Percentiles rank a stretch among this genome's conserved stretches.
These are phyloP conservation scores for Spatholobus suberectus DNA, from an alignment of 306 rosid species.

Conservation along the genomic window DNA sequence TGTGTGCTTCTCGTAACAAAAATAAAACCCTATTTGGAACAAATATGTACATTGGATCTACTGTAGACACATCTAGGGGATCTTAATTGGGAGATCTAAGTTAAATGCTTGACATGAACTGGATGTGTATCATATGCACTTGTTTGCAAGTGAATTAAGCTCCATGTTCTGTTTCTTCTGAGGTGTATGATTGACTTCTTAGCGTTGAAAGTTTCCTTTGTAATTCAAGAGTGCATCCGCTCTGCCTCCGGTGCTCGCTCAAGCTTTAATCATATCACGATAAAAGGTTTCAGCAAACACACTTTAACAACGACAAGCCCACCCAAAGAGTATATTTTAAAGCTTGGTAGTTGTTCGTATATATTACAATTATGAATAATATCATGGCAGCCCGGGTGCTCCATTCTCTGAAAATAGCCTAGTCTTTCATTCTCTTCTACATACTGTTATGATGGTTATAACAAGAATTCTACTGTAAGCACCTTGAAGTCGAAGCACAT, in stretches of 20 bases:
- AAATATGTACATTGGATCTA: background rate
- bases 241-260: constrained; percentile 60
- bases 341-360: background rate
- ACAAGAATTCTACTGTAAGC: constrained; percentile 29
- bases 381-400: constrained; percentile 98
- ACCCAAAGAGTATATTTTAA: too few relatives aligned
- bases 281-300: constrained; percentile 12
- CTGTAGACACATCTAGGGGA: background rate
- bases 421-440: constrained; percentile 98
- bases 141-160: constrained; percentile 28
- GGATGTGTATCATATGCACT: constrained; percentile 13
- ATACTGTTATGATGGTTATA: constrained; percentile 57
- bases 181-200: constrained; percentile 36
- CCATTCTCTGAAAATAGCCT: constrained; percentile 98
- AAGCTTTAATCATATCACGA: constrained; percentile 50
- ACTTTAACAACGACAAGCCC: too few relatives aligned
- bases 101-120: background rate
- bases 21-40: background rate
- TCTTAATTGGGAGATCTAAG: background rate
- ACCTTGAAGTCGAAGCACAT: constrained; percentile 13
- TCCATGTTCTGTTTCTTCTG: constrained; percentile 39
- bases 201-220: constrained; percentile 49
- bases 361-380: constrained; percentile 24
- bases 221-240: constrained; percentile 50
- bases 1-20: background rate